Conservation (phyloP, 108 stramenopile species). For the Nitzschia inconspicua region DNA sequence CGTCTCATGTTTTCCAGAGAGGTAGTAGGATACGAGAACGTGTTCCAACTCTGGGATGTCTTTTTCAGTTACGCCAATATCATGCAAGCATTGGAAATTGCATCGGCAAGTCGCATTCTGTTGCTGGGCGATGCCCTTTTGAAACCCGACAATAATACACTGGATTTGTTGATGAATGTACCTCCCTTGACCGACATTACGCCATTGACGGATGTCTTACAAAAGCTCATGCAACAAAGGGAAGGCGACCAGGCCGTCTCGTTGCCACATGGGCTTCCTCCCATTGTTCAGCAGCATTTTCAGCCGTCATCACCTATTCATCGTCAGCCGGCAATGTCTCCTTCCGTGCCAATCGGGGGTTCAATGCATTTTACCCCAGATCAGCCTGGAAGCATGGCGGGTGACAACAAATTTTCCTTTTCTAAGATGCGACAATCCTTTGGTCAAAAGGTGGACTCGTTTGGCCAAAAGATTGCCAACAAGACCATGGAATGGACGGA, state of each 20-base stretch:
- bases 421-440: slow-evolving; percentile 26
- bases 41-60: slow-evolving; percentile 44
- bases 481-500: slow-evolving; percentile 32
- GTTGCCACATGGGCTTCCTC: neutral
- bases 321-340: neutral
- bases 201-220: slow-evolving; percentile 34
- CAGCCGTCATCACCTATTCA: no score
- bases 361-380: no score
- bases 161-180: slow-evolving; percentile 67
- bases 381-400: neutral
- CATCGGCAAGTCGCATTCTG: slow-evolving; percentile 65
- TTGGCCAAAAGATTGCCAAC: slow-evolving; percentile 23
- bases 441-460: slow-evolving; percentile 25
- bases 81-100: slow-evolving; percentile 62
- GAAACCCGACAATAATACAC: slow-evolving; percentile 39
- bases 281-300: neutral
- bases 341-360: no score
- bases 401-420: slow-evolving; percentile 20
- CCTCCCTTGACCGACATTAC: slow-evolving; percentile 49
- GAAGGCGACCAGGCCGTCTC: slow-evolving; percentile 13
- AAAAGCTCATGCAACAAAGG: slow-evolving; percentile 39
- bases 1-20: slow-evolving; percentile 79
- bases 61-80: slow-evolving; percentile 42
- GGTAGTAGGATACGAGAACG: slow-evolving; percentile 38
- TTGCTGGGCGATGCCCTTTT: slow-evolving; percentile 44